These are phyloP conservation scores for Crocinoboletus sp. DNA, from an alignment of 1,284 basidiomycete species.

Conservation along the genomic window DNA sequence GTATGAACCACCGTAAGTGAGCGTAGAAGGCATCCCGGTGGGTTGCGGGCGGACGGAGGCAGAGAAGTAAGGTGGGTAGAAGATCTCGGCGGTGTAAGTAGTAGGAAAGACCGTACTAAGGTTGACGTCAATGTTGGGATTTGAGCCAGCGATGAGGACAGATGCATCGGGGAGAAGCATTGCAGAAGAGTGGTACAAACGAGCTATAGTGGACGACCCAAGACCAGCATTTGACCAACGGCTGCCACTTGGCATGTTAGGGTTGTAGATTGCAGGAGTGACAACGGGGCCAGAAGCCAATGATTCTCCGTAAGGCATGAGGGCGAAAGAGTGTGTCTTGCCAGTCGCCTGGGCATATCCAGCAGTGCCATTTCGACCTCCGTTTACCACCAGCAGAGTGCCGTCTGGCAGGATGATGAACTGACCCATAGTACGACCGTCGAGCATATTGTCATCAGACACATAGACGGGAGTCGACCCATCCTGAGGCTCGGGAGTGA, in stretches of 20 bases:
- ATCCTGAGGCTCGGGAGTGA: slow-evolving; percentile 76
- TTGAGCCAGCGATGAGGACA: slow-evolving; percentile 87
- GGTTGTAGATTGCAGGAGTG: slow-evolving; percentile 76
- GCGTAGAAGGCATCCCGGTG: slow-evolving; percentile 63
- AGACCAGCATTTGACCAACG: slow-evolving; percentile 73
- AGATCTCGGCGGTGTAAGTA: slow-evolving; percentile 83
- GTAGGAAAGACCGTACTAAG: slow-evolving; percentile 70
- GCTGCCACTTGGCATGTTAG: slow-evolving; percentile 54
- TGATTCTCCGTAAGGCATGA: slow-evolving; percentile 65
- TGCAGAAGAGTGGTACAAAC: slow-evolving; percentile 89
- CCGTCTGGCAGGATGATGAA: slow-evolving; percentile 78
- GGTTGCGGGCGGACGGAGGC: slow-evolving; percentile 69
- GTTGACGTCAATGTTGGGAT: slow-evolving; percentile 89
- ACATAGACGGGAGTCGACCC: slow-evolving; percentile 49
- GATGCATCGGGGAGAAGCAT: slow-evolving; percentile 86
- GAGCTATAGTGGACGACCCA: slow-evolving; percentile 56
- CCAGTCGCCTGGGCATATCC: slow-evolving; percentile 59
- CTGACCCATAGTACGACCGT: slow-evolving; percentile 84
- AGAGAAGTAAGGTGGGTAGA: slow-evolving; percentile 82
- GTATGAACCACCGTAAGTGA: slow-evolving; percentile 82
- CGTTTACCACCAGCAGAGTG: slow-evolving; percentile 73
- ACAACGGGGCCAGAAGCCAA: slow-evolving; percentile 62
- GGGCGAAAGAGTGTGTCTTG: slow-evolving; percentile 36
- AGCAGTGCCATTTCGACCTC: slow-evolving; percentile 72
- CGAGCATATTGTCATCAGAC: slow-evolving; percentile 72